Base-by-base conservation (phyloP, 2,329 filamentous ascomycete genomes). In the Myriosclerotinia duriaeana region DNA sequence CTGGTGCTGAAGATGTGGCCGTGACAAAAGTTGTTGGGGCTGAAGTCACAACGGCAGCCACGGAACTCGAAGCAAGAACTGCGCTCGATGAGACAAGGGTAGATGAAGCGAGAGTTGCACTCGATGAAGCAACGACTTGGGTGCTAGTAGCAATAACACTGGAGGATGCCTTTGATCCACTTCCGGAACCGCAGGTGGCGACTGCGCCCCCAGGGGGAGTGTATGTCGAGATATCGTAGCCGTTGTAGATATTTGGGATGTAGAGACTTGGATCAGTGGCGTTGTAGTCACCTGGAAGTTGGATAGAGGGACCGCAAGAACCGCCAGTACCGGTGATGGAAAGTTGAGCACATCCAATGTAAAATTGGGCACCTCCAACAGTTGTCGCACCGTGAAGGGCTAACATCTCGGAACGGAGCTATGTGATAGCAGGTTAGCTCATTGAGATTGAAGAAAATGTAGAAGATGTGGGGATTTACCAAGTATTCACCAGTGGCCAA, bases 301-400 rank as follows among this genome's bases (percentile, higher is more conserved):
- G 46, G 58, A 74, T 70, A n/a, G 53, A 56, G 22, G 72, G 72
- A 5, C 65, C 58, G 50, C 70, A 72, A 34, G 68, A 56, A 17
- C 26, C 61, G 14, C 53, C 64, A n/a, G 65, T 66, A 26, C 72
- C 72, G 46, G 71, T 74, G 52, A 71, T 72, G 20, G 67, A 69
- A 38, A 73, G 55, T 66, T 73, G 71, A 42, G 71, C 71, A 52
- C 73, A 74, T 12, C 69, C 69, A 30, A 73, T 74, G 58, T 73
- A 74, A 53, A 68, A 72, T 69, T 71, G 71, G 11, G 42, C 71
- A 42, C 71, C 71, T n/a, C 69, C 71, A 22, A 70, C 9, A 12
- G 66, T 72, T 34, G 70, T 65, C 12, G 72, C 55, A 12, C 64
- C 68, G 66, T 73, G 72, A n/a, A 74, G 69, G 36, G 69, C 72